Percentiles rank a stretch among this genome's conserved stretches.
These are phyloP conservation scores for Colletotrichum sojae DNA, from an alignment of 2,329 filamentous ascomycete species.

Conservation along the genomic window DNA sequence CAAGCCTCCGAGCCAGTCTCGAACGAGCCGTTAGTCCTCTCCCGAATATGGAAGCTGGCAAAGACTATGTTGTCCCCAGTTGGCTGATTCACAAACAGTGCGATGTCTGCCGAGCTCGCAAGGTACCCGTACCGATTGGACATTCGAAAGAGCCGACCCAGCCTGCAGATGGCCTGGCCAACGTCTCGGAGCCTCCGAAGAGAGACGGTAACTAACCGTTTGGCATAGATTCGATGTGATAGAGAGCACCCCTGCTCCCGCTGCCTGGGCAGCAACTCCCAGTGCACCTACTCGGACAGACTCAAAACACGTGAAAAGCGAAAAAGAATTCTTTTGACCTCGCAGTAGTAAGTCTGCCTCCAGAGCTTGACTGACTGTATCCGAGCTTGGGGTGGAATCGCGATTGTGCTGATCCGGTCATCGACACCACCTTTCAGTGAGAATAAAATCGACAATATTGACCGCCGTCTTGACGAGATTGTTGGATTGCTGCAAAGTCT, in stretches of 20 bases:
- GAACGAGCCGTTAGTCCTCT: too few species aligned
- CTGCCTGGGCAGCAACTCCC: not conserved
- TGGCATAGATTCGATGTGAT: not conserved
- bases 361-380: too few species aligned
- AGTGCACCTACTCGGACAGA: not conserved
- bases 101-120: not conserved
- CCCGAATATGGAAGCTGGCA: too few species aligned
- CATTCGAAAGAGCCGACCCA: too few species aligned
- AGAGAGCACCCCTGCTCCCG: not conserved
- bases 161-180: too few species aligned
- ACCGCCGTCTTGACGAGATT: not conserved
- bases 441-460: not conserved
- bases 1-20: too few species aligned
- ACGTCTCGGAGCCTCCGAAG: too few species aligned
- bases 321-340: not conserved
- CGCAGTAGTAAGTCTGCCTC: not conserved
- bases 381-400: too few species aligned
- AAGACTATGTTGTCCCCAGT: too few species aligned
- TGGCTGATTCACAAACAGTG: not conserved
- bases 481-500: not conserved
- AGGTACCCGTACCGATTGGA: slow-evolving; percentile 1
- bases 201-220: not conserved
- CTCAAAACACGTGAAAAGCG: not conserved
- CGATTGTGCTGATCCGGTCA: too few species aligned
- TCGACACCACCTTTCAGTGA: not conserved